Conservation (phyloP, 2,329 filamentous ascomycete species). For the Cladophialophora yegresii region DNA sequence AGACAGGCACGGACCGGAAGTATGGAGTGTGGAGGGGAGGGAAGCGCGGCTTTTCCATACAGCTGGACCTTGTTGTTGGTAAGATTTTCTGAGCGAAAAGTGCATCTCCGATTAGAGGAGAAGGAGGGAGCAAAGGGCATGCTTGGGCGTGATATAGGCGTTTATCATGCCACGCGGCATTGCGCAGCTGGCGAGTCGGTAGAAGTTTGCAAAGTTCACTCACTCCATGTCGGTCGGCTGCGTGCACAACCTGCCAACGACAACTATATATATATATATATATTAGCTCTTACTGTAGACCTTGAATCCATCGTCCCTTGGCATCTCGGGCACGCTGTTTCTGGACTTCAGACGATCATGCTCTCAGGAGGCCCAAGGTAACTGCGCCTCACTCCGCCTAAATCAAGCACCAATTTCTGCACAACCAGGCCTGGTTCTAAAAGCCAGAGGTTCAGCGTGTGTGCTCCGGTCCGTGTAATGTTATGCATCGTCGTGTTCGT, state of each 20-base stretch:
- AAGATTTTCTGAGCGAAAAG: neutral
- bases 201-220: neutral
- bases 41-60: neutral
- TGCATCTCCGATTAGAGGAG: neutral
- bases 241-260: neutral
- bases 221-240: neutral
- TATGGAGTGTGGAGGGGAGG: neutral
- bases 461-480: slow-evolving; percentile 48
- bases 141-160: neutral
- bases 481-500: slow-evolving; percentile 47
- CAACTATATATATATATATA: too few relatives aligned
- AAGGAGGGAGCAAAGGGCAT: neutral
- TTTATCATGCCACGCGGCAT: neutral
- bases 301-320: neutral
- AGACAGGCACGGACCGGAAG: neutral
- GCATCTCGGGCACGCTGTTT: neutral
- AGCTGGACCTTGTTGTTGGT: neutral
- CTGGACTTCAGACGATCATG: slow-evolving; percentile 9
- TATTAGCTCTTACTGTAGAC: neutral
- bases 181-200: neutral
- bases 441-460: slow-evolving; percentile 56
- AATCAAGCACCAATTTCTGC: slow-evolving; percentile 59
- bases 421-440: slow-evolving; percentile 57
- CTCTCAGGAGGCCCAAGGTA: slow-evolving; percentile 62
- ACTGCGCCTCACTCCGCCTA: slow-evolving; percentile 57